phyloP scores from a whole-genome alignment of 2,329 filamentous ascomycete genomes.

The Incumbomyces lentus region DNA sequence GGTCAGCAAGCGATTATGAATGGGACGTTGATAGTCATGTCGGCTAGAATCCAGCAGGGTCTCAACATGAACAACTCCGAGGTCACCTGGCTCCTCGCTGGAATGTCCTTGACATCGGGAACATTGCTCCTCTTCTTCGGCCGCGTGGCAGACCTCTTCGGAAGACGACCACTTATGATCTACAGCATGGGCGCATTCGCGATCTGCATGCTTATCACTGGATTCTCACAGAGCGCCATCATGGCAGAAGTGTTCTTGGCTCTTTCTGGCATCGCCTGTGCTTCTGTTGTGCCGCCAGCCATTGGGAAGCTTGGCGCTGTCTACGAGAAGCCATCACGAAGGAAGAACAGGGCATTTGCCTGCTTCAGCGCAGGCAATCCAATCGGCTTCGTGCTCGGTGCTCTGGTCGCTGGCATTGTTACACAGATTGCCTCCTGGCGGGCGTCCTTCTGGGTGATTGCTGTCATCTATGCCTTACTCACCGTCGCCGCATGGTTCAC shows the following conservation, averaged over 20 bases:
- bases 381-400: constrained; percentile 46
- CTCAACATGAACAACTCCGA: constrained; percentile 54
- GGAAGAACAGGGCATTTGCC: constrained; percentile 57
- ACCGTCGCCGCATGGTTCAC: constrained; percentile 50
- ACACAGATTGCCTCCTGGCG: constrained; percentile 54
- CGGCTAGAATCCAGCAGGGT: constrained; percentile 49
- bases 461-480: constrained; percentile 54
- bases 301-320: constrained; percentile 54
- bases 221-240: constrained; percentile 50
- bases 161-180: constrained; percentile 52
- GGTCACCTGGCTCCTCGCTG: constrained; percentile 57
- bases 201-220: constrained; percentile 46
- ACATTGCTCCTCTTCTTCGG: constrained; percentile 58
- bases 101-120: constrained; percentile 52
- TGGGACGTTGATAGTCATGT: constrained; percentile 52
- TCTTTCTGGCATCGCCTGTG: constrained; percentile 53
- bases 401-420: constrained; percentile 53
- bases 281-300: constrained; percentile 53
- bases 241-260: constrained; percentile 54
- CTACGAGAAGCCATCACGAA: constrained; percentile 49
- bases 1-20: constrained; percentile 51
- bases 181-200: constrained; percentile 50
- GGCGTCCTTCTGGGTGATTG: constrained; percentile 50
- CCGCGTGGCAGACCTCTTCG: constrained; percentile 55
- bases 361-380: constrained; percentile 52